Base-by-base conservation (phyloP, 1,139 yeast species). In the Hemisphaericaspora xylofermentans region DNA sequence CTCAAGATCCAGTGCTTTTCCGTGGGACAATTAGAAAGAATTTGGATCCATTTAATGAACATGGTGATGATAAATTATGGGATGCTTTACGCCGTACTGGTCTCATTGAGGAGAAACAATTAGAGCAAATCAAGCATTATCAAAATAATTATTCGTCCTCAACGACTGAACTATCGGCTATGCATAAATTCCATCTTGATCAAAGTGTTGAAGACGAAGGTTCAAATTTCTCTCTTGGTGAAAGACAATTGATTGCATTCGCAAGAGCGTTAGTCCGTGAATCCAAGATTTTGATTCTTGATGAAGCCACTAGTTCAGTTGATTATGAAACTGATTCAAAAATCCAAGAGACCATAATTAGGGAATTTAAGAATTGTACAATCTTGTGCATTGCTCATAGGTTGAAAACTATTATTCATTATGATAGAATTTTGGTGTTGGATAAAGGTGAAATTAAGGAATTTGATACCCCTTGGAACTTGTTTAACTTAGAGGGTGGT, bases 1-100 rank as follows among this genome's bases (percentile, higher is more conserved):
- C 97, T 12, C 97, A 89, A 64, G 97, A 89, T 59, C 96, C 97
- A 16, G 88, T 95, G 0, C 66, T 89, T 54, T 89, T 89, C 63
- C 74, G 85, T 10, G 96, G 96, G 41, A 83, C 94, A 0, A 74
- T 89, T 43, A 76, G 89, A 52, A 74, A 83, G 32, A 89, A 89
- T 56, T 68, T 89, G 57, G 97, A 89, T 64, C 91, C 95, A 39
- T 67, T 66, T 43, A 56, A 56, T 26, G 58, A 64, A 45, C 56
- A 58, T 43, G 38, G 58, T 3, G 74, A 69, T 48, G 58, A 49
- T 14, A 50, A 51, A 37, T 57, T 68, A 40, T 63, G 71, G 70
- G 64, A 61, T 46, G 57, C 68, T 1, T 58, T 66, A 38, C 56
- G 62, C 50, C 60, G 68, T 49, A 57, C 68, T 4, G 68, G 68